phyloP scores from a whole-genome alignment of 2,329 filamentous ascomycete species.

The Didymella arachidicola region DNA sequence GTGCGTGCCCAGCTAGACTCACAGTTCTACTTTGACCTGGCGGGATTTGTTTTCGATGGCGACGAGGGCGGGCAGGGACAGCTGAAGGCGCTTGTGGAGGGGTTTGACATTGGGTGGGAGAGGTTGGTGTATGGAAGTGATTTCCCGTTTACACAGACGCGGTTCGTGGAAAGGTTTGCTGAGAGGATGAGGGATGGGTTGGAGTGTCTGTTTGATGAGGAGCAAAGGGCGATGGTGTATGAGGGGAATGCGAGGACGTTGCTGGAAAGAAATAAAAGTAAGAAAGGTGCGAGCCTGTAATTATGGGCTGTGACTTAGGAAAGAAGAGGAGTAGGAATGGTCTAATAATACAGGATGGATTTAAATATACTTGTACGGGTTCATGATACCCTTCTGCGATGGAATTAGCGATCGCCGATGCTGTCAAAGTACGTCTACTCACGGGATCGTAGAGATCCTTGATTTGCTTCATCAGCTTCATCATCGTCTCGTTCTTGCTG shows the following conservation, averaged over 20 bases:
- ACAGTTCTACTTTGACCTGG: constrained; percentile 63
- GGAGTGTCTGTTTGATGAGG: constrained; percentile 47
- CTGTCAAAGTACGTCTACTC: constrained; percentile 52
- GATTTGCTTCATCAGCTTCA: constrained; percentile 92
- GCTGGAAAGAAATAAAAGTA: constrained; percentile 23
- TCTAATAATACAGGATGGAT: constrained; percentile 10
- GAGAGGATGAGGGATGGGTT: constrained; percentile 54
- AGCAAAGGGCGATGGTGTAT: constrained; percentile 51
- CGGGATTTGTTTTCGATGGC: constrained; percentile 58
- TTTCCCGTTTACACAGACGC: constrained; percentile 59
- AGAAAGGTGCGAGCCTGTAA: not conserved
- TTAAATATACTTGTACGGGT: constrained; percentile 94
- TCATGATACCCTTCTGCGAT: constrained; percentile 92
- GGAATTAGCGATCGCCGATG: constrained; percentile 24
- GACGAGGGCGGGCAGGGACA: constrained; percentile 52
- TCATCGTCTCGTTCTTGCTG: constrained; percentile 85
- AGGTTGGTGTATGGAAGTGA: constrained; percentile 62
- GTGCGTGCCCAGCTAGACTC: constrained; percentile 45
- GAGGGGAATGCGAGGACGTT: constrained; percentile 50
- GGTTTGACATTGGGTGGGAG: constrained; percentile 48
- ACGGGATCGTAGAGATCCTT: constrained; percentile 95
- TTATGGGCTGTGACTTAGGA: not conserved
- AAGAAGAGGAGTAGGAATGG: constrained; percentile 1
- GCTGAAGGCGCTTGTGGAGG: constrained; percentile 57
- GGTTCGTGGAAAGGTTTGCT: constrained; percentile 49